Base-by-base conservation (phyloP, 2,329 filamentous ascomycete genomes). In the Nigrospora oryzae region DNA sequence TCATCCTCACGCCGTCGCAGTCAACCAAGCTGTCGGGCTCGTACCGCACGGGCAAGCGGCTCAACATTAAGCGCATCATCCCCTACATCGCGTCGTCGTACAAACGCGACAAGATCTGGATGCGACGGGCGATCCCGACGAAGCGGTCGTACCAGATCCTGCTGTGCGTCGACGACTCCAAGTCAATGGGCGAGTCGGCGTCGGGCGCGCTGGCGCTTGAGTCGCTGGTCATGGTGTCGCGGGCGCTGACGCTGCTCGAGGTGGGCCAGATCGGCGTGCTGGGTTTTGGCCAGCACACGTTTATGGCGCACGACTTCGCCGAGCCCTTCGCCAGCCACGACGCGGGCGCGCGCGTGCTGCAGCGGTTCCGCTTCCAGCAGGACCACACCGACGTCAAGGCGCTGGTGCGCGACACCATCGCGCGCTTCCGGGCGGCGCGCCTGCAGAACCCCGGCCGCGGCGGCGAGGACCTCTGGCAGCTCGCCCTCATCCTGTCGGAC, bases 71-170 rank as follows among this genome's bases (percentile, higher is more conserved):
- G 68, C 89, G 91, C 55, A 98, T 99, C 67, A 98, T 99, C 57
- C 93, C 94, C 0, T 99, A 98, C 69, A 97, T 99, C 55, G 93
- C 94, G 1, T 97, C 90, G 0, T 84, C 86, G 61, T 98, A 96
- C 76, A 97, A 96, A 74, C 87, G 93, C 49, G 93, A 99, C 77
- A 98, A 98, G 74, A 99, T 99, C 67, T 99, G 93, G 93, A 95
- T 98, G 84, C 86, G 94, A 13, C 83, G 94, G 45, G 84, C 81
- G 32, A 82, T 95, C 41, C 94, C 94, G 1, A 91, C 84, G 34
- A 97, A 97, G 68, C 85, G 94, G 36, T 85, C 84, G 46, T 98
- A 98, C 67, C 94, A 99, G 66, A 94, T 98, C 64, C 82, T 98
- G 70, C 84, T 99, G 41, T 94, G 93, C 35, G 89, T 99, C 34